A percentile compares a stretch with the other conserved stretches of the same genome.
phyloP scores from a whole-genome alignment of 805 yeast species.

The Hanseniaspora hatyaiensis region DNA sequence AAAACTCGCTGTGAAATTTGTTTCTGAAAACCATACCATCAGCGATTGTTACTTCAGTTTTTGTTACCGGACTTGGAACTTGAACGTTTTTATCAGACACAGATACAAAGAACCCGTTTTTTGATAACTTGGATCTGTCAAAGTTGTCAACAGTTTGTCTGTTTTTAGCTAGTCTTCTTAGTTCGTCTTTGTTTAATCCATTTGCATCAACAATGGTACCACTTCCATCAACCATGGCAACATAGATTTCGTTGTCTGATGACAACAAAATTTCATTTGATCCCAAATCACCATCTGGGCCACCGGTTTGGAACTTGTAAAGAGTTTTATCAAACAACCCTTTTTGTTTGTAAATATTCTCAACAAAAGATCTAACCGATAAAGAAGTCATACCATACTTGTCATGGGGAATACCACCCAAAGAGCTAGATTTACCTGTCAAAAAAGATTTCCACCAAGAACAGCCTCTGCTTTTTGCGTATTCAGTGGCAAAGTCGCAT shows the following conservation, averaged over 20 bases:
- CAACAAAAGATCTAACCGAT: constrained; percentile 84
- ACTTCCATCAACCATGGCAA: constrained; percentile 87
- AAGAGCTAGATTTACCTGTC: constrained; percentile 82
- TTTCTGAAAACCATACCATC: constrained; percentile 88
- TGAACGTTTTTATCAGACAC: constrained; percentile 73
- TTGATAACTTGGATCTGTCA: constrained; percentile 54
- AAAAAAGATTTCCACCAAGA: constrained; percentile 98
- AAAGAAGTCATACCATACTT: constrained; percentile 95
- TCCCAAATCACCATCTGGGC: constrained; percentile 97
- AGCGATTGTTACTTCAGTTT: constrained; percentile 38
- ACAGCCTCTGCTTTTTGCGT: constrained; percentile 84
- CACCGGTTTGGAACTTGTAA: constrained; percentile 89
- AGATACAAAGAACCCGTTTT: constrained; percentile 67
- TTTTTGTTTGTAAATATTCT: constrained; percentile 72
- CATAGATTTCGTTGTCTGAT: constrained; percentile 60
- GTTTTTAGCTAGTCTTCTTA: constrained; percentile 61
- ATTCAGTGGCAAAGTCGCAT: constrained; percentile 95
- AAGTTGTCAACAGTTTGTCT: constrained; percentile 65
- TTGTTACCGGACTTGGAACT: constrained; percentile 55
- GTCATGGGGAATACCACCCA: constrained; percentile 98
- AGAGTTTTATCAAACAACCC: constrained; percentile 47
- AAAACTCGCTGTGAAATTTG: constrained; percentile 63
- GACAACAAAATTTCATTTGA: constrained; percentile 88
- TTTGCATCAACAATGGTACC: constrained; percentile 89
- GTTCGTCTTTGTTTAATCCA: constrained; percentile 73